These are phyloP conservation scores for Colletotrichum cereale DNA, from an alignment of 2,329 filamentous ascomycete species.

Conservation along the genomic window DNA sequence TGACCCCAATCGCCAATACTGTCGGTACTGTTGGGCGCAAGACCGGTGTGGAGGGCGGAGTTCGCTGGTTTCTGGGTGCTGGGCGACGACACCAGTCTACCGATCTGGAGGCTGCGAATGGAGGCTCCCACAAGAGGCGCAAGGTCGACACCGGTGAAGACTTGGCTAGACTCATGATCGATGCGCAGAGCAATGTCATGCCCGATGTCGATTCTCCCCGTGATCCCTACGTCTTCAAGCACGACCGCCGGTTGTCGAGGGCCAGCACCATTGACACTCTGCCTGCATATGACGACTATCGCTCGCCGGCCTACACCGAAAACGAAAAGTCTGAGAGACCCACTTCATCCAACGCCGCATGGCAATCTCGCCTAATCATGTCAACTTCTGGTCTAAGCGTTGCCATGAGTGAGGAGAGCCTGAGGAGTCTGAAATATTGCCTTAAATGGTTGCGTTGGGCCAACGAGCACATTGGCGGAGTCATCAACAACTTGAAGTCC, in stretches of 20 bases:
- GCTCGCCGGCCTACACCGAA: slow-evolving; percentile 81
- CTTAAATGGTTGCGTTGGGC: slow-evolving; percentile 84
- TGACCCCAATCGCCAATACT: slow-evolving; percentile 87
- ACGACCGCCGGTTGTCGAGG: slow-evolving; percentile 70
- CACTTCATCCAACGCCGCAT: slow-evolving; percentile 56
- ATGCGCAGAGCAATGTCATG: slow-evolving; percentile 33
- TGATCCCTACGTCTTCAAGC: slow-evolving; percentile 45
- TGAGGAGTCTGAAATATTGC: slow-evolving; percentile 87
- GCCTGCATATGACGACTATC: slow-evolving; percentile 85
- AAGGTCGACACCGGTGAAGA: slow-evolving; percentile 63
- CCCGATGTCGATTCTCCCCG: slow-evolving; percentile 41
- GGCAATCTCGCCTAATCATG: slow-evolving; percentile 88
- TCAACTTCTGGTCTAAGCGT: slow-evolving; percentile 92
- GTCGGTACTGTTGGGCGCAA: slow-evolving; percentile 85
- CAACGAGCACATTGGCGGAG: slow-evolving; percentile 82
- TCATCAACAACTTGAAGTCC: slow-evolving; percentile 79
- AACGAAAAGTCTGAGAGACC: slow-evolving; percentile 52
- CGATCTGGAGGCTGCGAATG: slow-evolving; percentile 60
- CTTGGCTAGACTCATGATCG: slow-evolving; percentile 39
- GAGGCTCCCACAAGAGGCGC: slow-evolving; percentile 68
- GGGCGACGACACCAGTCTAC: slow-evolving; percentile 64
- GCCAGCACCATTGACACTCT: slow-evolving; percentile 79
- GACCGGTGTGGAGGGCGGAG: slow-evolving; percentile 88
- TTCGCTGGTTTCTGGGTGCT: slow-evolving; percentile 84
- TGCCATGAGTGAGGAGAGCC: slow-evolving; percentile 89